phyloP scores from a whole-genome alignment of 192 early-diverging fungal genomes.

The Mortierella claussenii region DNA sequence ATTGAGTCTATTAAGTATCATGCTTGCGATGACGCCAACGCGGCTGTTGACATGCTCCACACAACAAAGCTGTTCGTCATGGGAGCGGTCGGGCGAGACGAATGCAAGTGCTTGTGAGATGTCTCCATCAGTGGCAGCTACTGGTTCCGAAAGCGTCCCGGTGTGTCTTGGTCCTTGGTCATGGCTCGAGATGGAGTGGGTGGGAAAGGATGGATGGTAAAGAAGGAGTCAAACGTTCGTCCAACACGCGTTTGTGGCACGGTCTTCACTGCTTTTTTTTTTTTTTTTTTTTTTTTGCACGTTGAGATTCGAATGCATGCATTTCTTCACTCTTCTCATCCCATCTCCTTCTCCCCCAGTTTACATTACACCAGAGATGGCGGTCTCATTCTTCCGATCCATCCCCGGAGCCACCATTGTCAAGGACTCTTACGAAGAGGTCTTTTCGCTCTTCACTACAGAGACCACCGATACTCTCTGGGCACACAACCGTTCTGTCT shows the following conservation, averaged over 20 bases:
- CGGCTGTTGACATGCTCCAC: too few relatives aligned
- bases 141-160: too few relatives aligned
- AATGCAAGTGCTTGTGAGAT: too few relatives aligned
- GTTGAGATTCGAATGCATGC: too few relatives aligned
- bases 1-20: too few relatives aligned
- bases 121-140: too few relatives aligned
- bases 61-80: too few relatives aligned
- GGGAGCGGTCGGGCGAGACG: too few relatives aligned
- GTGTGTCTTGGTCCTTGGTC: too few relatives aligned
- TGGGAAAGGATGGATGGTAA: neutral
- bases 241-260: neutral
- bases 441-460: conserved; percentile 49
- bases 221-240: neutral
- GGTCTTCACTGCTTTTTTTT: neutral
- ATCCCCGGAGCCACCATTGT: conserved; percentile 19
- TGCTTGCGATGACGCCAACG: too few relatives aligned
- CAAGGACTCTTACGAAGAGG: conserved; percentile 45
- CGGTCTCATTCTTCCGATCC: conserved; percentile 34
- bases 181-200: too few relatives aligned
- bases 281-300: neutral
- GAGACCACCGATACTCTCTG: conserved; percentile 35
- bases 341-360: neutral
- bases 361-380: conserved; percentile 7
- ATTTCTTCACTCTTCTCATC: neutral
- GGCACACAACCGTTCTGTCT: conserved; percentile 43